These are phyloP conservation scores for Crucihimalaya himalaica DNA, from an alignment of 345 rosid species.

Conservation along the genomic window DNA sequence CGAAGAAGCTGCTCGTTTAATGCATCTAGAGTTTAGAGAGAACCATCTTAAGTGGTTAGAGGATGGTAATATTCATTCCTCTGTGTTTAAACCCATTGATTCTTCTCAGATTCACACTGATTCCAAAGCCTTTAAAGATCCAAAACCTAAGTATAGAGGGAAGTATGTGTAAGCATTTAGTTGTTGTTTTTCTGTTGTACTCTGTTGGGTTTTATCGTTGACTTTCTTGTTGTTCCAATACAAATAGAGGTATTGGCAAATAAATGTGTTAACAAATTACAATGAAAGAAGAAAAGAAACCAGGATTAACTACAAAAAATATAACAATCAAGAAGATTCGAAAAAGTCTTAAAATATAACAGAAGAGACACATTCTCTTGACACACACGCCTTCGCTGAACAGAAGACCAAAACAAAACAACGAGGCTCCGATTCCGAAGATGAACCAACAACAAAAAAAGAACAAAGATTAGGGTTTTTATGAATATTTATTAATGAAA, in stretches of 20 bases:
- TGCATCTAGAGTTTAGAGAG: constrained; percentile 81
- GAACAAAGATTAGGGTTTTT: constrained; percentile 21
- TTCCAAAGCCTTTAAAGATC: constrained; percentile 53
- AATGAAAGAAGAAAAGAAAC: neutral
- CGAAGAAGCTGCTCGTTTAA: constrained; percentile 59
- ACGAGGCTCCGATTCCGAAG: constrained; percentile 30
- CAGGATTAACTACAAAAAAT: constrained; percentile 18
- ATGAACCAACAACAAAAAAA: constrained; percentile 3
- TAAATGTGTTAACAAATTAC: neutral
- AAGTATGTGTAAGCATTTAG: constrained; percentile 60
- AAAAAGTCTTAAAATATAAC: constrained; percentile 14
- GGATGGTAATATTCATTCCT: constrained; percentile 86
- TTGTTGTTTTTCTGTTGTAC: constrained; percentile 25
- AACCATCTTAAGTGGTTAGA: constrained; percentile 91
- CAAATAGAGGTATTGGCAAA: constrained; percentile 1
- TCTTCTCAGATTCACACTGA: constrained; percentile 46
- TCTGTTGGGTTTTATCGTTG: neutral
- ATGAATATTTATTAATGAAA: constrained; percentile 31
- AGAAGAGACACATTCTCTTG: constrained; percentile 21
- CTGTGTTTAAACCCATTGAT: constrained; percentile 68
- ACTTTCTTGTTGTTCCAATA: constrained; percentile 16
- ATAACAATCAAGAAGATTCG: constrained; percentile 8
- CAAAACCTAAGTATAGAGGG: constrained; percentile 82
- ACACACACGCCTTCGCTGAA: constrained; percentile 34
- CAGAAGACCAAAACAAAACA: constrained; percentile 35